Base-by-base conservation (phyloP, 306 rosid genomes). In the Vicia villosa region DNA sequence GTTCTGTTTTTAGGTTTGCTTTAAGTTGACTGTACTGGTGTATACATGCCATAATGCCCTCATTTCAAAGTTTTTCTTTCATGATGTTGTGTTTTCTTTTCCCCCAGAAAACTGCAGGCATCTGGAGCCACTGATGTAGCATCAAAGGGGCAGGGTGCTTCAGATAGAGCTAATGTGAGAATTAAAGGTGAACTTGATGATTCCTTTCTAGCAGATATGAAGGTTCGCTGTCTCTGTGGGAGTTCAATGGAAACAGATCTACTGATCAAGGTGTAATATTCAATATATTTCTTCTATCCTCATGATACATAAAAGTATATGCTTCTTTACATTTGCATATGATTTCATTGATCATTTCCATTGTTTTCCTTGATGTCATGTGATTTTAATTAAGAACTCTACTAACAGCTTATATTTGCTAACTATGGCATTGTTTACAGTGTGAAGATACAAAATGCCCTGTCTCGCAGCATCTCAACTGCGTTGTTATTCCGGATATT, bases 181-280 rank as follows among this genome's bases (percentile, higher is more conserved):
- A 65, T 77, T 68, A 95, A 87, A 82, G 89, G 82, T 50, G 97
- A 87, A 87, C 73, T 76, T 54, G 96, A 80, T 5, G 96, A 91
- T 26, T 78, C 86, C 76, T 83, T 74, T 74, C 91, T 77, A 55
- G 54, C 87, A 8, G 92, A 79, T 69, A 74, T 78, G 10, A 91
- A 84, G 79, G 72, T 95, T 82, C 99, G 87, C 43, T 95, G 99
- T 80, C 84, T 91, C 26, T 95, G 99, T 54, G 97, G 99, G 75
- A 89, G 70, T 77, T 70, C 59, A 24, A 76, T 87, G 82, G 92
- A 86, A 74, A 81, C 91, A 43, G 99, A 91, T 79, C 81, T 83
- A 13, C 69, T 84, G 91, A 87, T 95, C 57, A 77, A 91, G 99
- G 99, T 95, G 73, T 45, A 13, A 21, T 77, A 37, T 73, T 64